phyloP scores from a whole-genome alignment of 116 monocot genomes.

The Zostera marina region DNA sequence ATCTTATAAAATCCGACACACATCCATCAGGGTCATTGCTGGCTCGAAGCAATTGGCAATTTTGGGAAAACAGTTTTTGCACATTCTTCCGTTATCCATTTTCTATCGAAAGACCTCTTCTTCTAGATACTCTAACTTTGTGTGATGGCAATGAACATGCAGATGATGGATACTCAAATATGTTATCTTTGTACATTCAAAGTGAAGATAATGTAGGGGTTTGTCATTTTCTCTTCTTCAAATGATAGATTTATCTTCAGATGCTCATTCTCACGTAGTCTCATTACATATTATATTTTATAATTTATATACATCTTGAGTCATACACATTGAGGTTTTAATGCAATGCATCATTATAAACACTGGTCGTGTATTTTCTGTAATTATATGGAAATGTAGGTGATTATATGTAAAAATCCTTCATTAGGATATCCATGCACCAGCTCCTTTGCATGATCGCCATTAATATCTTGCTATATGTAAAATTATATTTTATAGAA shows the following conservation, averaged over 20 bases:
- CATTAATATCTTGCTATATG: not conserved
- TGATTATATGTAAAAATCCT: not conserved
- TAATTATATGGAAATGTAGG: too few relatives aligned
- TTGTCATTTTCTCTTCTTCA: slow-evolving; percentile 7
- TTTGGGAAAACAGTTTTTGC: slow-evolving; percentile 58
- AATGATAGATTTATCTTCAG: not conserved
- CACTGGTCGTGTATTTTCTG: too few relatives aligned
- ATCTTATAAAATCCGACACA: slow-evolving; percentile 35
- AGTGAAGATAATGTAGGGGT: slow-evolving; percentile 23
- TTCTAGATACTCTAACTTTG: slow-evolving; percentile 35
- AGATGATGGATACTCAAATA: slow-evolving; percentile 28
- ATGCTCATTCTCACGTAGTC: not conserved
- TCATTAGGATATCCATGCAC: not conserved
- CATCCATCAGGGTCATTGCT: slow-evolving; percentile 26
- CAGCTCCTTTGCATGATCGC: not conserved
- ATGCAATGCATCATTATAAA: too few relatives aligned
- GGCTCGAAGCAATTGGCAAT: slow-evolving; percentile 38
- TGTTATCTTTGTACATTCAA: slow-evolving; percentile 21
- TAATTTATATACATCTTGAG: not conserved
- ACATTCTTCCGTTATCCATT: slow-evolving; percentile 47
- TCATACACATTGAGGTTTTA: too few relatives aligned
- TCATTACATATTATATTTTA: not conserved
- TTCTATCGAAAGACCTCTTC: slow-evolving; percentile 28
- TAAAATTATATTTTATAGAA: not conserved
- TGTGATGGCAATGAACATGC: slow-evolving; percentile 23